Base-by-base conservation (phyloP, 192 early-diverging fungal genomes). In the Umbelopsis vinacea region DNA sequence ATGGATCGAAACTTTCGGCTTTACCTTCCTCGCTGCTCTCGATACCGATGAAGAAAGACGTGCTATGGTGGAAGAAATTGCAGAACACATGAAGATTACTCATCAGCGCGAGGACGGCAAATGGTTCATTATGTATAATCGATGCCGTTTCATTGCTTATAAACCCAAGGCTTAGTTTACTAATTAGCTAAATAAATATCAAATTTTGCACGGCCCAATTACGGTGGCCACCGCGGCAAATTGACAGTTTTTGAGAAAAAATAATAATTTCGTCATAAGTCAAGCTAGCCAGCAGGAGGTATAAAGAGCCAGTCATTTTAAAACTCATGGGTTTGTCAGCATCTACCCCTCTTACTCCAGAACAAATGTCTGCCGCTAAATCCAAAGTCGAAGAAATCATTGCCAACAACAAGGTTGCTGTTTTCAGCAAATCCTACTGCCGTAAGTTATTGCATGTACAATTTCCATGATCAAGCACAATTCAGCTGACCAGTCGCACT, bases 391-490 rank as follows among this genome's bases (percentile, higher is more conserved):
- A 86, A 47, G 70, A 72, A 46, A 67, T 78, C 72, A 86, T 86
- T 52, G 67, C 70, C 54, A 81, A 79, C 67, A 83, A 89, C 77
- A 78, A 52, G 24, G 79, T 89, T 52, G 81, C 81, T 74, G 88
- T 96, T 50, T 95, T 95, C 82, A 91, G 91, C 77, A 97, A 91
- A 80, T 81, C 84, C 7, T 85, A 84, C 63, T 93, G 91, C 81
- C 90, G 75, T 76, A 68, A 71, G 75, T 76, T n/a, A 19, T 9
- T 26, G 4, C 12, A 45, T 66, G 2, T n/a, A 23, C 52, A 54
- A 8, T 52, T 6, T 6, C 23, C 21, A 54, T 54, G 53, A 6
- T 0, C 4, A 52, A 10, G 26, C 23, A 14, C 29, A 3, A 2
- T 3, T 3, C 3, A 26, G 2, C 53, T 54, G 26, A 54, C 29